Percentiles rank a stretch among this genome's conserved stretches.
Conservation (phyloP, 2,329 filamentous ascomycete genomes). For the Peltaster fructicola region DNA sequence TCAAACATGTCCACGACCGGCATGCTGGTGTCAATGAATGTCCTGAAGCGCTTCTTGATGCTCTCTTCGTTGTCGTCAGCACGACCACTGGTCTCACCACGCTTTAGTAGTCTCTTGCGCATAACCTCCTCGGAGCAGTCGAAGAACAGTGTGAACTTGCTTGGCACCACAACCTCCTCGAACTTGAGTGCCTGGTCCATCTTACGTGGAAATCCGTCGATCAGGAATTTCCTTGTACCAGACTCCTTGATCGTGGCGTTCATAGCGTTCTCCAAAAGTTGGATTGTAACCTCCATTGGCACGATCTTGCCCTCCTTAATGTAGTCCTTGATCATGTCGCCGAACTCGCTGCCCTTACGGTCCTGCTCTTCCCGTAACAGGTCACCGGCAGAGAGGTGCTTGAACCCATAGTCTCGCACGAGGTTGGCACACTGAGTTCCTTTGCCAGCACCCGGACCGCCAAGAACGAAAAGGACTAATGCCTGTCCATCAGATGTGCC, state of each 20-base stretch:
- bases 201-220: conserved; percentile 81
- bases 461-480: conserved; percentile 91
- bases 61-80: conserved; percentile 88
- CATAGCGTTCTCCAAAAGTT: conserved; percentile 90
- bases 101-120: conserved; percentile 65
- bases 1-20: conserved; percentile 81
- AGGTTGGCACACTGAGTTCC: conserved; percentile 88
- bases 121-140: conserved; percentile 84
- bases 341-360: conserved; percentile 71
- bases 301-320: conserved; percentile 93
- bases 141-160: conserved; percentile 78
- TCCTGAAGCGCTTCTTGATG: conserved; percentile 90
- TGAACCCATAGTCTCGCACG: conserved; percentile 76
- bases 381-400: conserved; percentile 83
- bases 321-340: conserved; percentile 78
- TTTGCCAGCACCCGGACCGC: conserved; percentile 88
- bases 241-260: conserved; percentile 42
- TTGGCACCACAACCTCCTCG: conserved; percentile 71
- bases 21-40: conserved; percentile 93
- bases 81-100: conserved; percentile 82
- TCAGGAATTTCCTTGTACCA: conserved; percentile 53
- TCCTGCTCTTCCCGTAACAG: conserved; percentile 86
- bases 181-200: conserved; percentile 94
- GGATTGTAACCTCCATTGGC: conserved; percentile 95
- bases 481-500: conserved; percentile 37